Evolutionary conservation across 2,329 filamentous ascomycete species (phyloP), one percentile per base, ranked within the genome.

Genomic region (Neonectria coccinea): DNA sequence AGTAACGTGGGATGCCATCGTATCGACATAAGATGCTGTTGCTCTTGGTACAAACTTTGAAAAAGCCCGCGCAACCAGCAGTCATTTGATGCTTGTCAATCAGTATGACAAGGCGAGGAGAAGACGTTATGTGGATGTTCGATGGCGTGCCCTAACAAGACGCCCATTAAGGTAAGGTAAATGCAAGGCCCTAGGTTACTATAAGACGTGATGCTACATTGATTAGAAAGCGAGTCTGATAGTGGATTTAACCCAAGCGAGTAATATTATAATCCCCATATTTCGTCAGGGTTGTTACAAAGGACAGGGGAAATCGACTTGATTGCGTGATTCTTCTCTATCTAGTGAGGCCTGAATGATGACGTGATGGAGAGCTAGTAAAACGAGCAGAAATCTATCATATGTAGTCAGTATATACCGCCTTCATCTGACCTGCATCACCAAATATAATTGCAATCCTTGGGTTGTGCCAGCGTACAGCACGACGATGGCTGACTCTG

Each of bases 41-140:
- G 27, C 9, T 50, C 3, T 50, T n/a, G 7, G 25, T n/a, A 18
- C 18, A 10, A 5, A 12, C 3, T 11, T n/a, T 29, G 25, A 31
- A 18, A 18, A 31, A 41, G 3, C 39, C 39, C 6, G 16, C 16
- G 25, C 14, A 31, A 50, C 12, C 12, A 50, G 8, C 4, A 31
- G 3, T 16, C 25, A 16, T 41, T 41, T 41, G n/a, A 31, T 50
- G 27, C 16, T 18, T 31, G 16, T 29, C 9, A 31, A 18, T 31
- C 5, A 8, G 25, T 16, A 67, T 5, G 41, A 11, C 12, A n/a
- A 10, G 48, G 31, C 6, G 52, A 36, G 16, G 25, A 47, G 33
- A 51, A 56, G 20, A 50, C 55, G 52, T 31, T 25, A 29, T 50
- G 47, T 50, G 47, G 47, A 12, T 50, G 18, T 18, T 29, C 6